Percentiles rank a stretch among this genome's conserved stretches.
Evolutionary conservation across 2,329 filamentous ascomycete species (phyloP).

Genomic region (Sporothrix brasiliensis): DNA sequence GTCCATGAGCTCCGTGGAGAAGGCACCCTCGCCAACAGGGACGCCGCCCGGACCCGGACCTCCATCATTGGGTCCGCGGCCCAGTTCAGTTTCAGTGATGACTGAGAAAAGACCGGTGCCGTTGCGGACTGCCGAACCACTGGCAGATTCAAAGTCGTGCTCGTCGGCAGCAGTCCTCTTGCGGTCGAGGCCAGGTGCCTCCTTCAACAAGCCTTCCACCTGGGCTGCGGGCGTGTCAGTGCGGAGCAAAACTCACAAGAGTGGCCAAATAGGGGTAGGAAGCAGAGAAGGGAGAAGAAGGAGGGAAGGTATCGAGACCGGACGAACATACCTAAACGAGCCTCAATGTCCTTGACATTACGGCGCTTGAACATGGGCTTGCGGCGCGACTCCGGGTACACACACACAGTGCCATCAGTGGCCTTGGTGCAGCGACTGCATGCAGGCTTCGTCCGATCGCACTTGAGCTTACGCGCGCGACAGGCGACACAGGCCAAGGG

Average conservation of each 20-base stretch:
- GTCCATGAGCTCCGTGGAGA: slow-evolving; percentile 69
- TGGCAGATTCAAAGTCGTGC: too few species aligned
- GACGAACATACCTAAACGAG: slow-evolving; percentile 68
- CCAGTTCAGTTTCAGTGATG: slow-evolving; percentile 3
- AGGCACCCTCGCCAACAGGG: background rate
- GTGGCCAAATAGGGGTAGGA: too few species aligned
- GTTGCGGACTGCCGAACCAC: background rate
- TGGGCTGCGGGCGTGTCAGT: slow-evolving; percentile 58
- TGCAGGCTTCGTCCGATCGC: slow-evolving; percentile 76
- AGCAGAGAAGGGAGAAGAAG: too few species aligned
- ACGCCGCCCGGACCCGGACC: background rate
- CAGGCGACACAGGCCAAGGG: slow-evolving; percentile 80
- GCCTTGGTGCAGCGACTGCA: slow-evolving; percentile 79
- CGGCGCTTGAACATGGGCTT: slow-evolving; percentile 86
- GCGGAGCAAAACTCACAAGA: background rate
- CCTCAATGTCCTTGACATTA: slow-evolving; percentile 89
- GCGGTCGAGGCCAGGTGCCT: slow-evolving; percentile 48
- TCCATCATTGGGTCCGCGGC: background rate
- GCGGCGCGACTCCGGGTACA: slow-evolving; percentile 85
- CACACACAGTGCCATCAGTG: slow-evolving; percentile 66
- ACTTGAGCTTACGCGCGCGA: slow-evolving; percentile 81
- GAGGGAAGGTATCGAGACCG: too few species aligned
- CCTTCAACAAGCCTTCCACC: slow-evolving; percentile 78
- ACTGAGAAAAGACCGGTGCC: slow-evolving; percentile 15
- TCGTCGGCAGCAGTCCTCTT: slow-evolving; percentile 20